A percentile compares a stretch with the other conserved stretches of the same genome.
These are phyloP conservation scores for Metarhizium robertsii DNA, from an alignment of 2,329 filamentous ascomycete genomes.

Conservation along the genomic window DNA sequence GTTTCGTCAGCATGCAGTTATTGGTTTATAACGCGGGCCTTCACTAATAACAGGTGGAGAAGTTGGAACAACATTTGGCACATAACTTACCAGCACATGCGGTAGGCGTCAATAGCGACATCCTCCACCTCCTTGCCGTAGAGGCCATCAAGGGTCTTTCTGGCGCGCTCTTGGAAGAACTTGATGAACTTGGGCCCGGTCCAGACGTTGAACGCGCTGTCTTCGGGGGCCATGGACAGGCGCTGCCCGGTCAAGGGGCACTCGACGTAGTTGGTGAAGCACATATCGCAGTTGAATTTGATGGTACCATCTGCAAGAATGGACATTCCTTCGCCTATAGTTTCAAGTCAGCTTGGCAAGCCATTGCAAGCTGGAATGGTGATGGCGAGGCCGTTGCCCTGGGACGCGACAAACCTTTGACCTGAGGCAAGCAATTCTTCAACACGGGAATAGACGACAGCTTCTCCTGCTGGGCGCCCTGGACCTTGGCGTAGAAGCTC, in stretches of 20 bases:
- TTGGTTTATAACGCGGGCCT: slow-evolving; percentile 1
- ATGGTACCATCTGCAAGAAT: slow-evolving; percentile 39
- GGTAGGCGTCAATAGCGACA: slow-evolving; percentile 30
- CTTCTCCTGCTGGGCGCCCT: slow-evolving; percentile 34
- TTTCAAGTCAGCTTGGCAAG: slow-evolving; percentile 5
- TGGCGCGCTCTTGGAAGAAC: slow-evolving; percentile 34
- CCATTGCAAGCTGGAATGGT: neutral
- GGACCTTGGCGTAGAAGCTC: slow-evolving; percentile 29
- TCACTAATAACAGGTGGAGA: neutral
- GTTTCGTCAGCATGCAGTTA: neutral
- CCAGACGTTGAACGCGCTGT: slow-evolving; percentile 31
- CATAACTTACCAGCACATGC: slow-evolving; percentile 35
- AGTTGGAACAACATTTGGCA: neutral
- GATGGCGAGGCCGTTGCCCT: neutral
- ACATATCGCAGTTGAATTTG: slow-evolving; percentile 53
- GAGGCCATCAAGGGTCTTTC: slow-evolving; percentile 28
- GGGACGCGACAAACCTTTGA: slow-evolving; percentile 27
- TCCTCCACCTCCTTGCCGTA: slow-evolving; percentile 31
- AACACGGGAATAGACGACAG: slow-evolving; percentile 45
- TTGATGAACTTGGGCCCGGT: slow-evolving; percentile 28
- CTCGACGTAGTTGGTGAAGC: slow-evolving; percentile 43
- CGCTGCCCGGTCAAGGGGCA: slow-evolving; percentile 36
- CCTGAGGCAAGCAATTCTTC: slow-evolving; percentile 31
- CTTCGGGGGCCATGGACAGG: slow-evolving; percentile 41
- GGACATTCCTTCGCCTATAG: slow-evolving; percentile 31